Evolutionary conservation across 257 asterid genomes (phyloP).

Genomic region (Solanum peruvianum): DNA sequence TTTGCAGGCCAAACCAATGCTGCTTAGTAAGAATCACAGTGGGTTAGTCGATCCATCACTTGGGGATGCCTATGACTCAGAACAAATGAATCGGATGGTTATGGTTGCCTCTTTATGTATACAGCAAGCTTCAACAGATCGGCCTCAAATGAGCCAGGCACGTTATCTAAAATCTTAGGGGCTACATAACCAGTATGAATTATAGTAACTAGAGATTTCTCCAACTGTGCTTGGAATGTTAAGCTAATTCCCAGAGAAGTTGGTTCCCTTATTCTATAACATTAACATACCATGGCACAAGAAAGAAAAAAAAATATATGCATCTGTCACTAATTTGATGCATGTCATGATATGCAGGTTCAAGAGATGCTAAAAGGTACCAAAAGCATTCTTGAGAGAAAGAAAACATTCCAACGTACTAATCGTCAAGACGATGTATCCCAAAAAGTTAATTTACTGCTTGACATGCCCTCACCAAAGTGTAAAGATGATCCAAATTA

Average conservation of each 20-base stretch:
- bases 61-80: conserved; percentile 39
- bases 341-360: conserved; percentile 29
- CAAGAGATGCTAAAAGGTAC: conserved; percentile 69
- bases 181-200: not conserved
- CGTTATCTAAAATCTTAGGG: not conserved
- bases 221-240: not conserved
- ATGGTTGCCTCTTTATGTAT: conserved; percentile 69
- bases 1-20: conserved; percentile 79
- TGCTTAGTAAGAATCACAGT: conserved; percentile 24
- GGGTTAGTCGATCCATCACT: conserved; percentile 71
- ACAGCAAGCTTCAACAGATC: conserved; percentile 54
- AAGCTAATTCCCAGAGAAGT: not conserved
- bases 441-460: conserved; percentile 15
- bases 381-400: conserved; percentile 41
- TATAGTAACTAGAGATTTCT: not conserved
- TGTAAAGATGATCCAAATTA: not conserved
- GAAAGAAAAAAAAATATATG: not conserved
- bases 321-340: not conserved
- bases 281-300: not conserved
- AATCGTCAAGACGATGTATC: conserved; percentile 36
- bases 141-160: conserved; percentile 93
- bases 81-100: conserved; percentile 52
- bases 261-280: not conserved
- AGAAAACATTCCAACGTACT: conserved; percentile 53
- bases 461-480: conserved; percentile 4